Base-by-base conservation (phyloP, 257 asterid species). In the Jacaranda copaia region DNA sequence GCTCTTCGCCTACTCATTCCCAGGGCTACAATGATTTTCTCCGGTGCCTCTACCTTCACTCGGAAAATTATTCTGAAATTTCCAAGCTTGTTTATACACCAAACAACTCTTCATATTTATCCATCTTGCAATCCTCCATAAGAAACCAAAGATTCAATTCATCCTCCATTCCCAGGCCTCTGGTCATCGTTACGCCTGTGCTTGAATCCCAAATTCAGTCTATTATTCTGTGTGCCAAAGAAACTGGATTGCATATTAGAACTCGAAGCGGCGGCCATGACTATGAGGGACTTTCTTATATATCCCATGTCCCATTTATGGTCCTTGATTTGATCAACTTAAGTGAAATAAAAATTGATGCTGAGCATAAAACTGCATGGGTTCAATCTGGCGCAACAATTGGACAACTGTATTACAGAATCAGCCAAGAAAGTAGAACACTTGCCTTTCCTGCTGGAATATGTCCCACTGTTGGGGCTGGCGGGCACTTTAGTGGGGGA, bases 201-300 rank as follows among this genome's bases (percentile, higher is more conserved):
- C 70, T 51, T 13, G 85, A 81, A 42, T 73, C 77, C 64, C 69
- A 81, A 52, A 77, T 81, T 39, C 77, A 18, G 11, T 15, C 66
- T 0, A 45, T 64, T 14, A 35, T 81, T 19, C 16, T 8, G 18
- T 81, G 85, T 39, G 42, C 85, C 19, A 60, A 69, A 20, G 4
- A 40, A 25, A 48, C 5, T 3, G 83, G 49, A 16, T 0, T 82
- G 15, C 62, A 82, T 18, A 68, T 80, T 42, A 68, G 85, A 69
- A 76, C 40, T 0, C 65, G 84, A 19, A 76, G 89, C 8, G 87
- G 86, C 3, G 88, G 88, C 59, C 88, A 84, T 16, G 88, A 84
- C 75, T 67, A 65, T 14, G 88, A 81, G 64, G 88, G 83, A 6
- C 84, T 82, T 2, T 85, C 89, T 13, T 85, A 58, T 19, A 56